Base-by-base conservation (phyloP, 257 asterid genomes). In the Datura wrightii region DNA sequence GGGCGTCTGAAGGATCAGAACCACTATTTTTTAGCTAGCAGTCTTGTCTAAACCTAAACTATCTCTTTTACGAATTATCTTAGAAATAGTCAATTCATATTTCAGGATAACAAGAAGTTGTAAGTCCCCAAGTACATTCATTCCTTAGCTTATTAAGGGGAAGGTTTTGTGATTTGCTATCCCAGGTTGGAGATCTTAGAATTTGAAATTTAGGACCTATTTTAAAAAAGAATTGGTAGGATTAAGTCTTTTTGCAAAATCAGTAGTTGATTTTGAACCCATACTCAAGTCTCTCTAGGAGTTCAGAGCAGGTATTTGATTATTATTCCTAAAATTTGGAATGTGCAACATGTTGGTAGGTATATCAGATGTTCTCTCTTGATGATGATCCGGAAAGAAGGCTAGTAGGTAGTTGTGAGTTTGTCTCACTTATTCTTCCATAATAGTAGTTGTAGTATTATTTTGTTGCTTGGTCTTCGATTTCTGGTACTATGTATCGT, bases 251-350 rank as follows among this genome's bases (percentile, higher is more conserved):
- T 65, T 65, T 34, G 34, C 2, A 34, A 56, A 65, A 34, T 8
- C 19, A 6, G 74, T 36, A 36, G 19, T 66, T 66, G 46, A 66
- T 66, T 66, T 65, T 66, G 74, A 66, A 36, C 74, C 48, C 14
- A 66, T 48, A 66, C 74, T 66, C 48, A 14, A 36, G 74, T 66
- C 74, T 13, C 48, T 66, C 1, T 65, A 11, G 72, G 72, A 65
- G 72, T 65, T 65, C 5, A 19, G n/a, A 16, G 46, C 72, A 34
- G 46, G 46, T 65, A 34, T 34, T 31, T 65, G 72, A 24, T 24
- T 24, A 65, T 65, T 65, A 65, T 31, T 65, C 37, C 72, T 65
- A 65, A 13, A 46, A 10, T 65, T 36, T 65, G 72, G 72, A 65
- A 18, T 5, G 46, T 65, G 72, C 72, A 34, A 34, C 72, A 65